Conservation (phyloP, 352 stramenopile species). For the Phytopythium cucurbitacearum region DNA sequence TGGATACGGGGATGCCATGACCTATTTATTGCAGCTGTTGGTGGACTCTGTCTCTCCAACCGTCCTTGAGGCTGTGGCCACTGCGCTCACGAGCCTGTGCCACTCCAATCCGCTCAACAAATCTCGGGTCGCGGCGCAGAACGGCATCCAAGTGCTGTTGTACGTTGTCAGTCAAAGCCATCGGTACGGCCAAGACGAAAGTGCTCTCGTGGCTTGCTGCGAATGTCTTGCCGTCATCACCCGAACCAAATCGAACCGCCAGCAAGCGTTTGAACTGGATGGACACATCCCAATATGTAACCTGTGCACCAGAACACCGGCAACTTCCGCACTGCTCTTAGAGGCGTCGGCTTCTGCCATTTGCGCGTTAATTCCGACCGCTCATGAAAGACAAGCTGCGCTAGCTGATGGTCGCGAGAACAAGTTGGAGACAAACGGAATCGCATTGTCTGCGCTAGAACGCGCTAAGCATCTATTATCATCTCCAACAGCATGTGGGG, state of each 20-base stretch:
- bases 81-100: slow-evolving; percentile 51
- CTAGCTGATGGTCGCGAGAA: slow-evolving; percentile 44
- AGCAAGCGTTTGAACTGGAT: slow-evolving; percentile 52
- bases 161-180: slow-evolving; percentile 39
- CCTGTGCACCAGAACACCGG: slow-evolving; percentile 33
- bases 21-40: slow-evolving; percentile 50
- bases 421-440: slow-evolving; percentile 52
- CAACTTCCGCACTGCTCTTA: slow-evolving; percentile 21
- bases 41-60: slow-evolving; percentile 41
- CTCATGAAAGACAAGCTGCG: slow-evolving; percentile 27
- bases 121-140: slow-evolving; percentile 47
- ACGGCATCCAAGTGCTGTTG: slow-evolving; percentile 65
- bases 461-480: slow-evolving; percentile 35
- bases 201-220: slow-evolving; percentile 39
- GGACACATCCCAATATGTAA: slow-evolving; percentile 50
- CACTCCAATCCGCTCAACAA: slow-evolving; percentile 69
- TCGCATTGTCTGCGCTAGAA: slow-evolving; percentile 42
- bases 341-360: slow-evolving; percentile 44
- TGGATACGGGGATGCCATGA: slow-evolving; percentile 65
- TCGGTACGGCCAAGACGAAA: slow-evolving; percentile 27
- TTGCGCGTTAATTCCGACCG: slow-evolving; percentile 41
- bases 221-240: slow-evolving; percentile 51
- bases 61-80: slow-evolving; percentile 42
- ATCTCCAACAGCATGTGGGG: slow-evolving; percentile 6
- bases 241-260: slow-evolving; percentile 32